Evolutionary conservation across 192 early-diverging fungal genomes (phyloP).

Genomic region (Gaertneriomyces semiglobifer): DNA sequence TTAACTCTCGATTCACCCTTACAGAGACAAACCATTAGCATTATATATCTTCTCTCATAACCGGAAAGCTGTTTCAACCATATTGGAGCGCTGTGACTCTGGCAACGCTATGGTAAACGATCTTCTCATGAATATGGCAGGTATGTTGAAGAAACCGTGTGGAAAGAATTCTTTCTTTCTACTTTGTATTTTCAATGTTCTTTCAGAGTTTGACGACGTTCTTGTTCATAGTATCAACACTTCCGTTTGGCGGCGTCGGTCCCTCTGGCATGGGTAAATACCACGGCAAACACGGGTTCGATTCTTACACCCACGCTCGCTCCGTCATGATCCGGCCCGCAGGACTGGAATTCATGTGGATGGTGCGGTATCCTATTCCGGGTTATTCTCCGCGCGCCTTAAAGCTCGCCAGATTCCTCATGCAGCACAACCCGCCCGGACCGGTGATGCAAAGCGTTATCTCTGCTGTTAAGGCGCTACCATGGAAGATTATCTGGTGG

Average conservation of each 20-base stretch:
- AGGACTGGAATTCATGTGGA: constrained; percentile 16
- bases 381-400: constrained; percentile 4
- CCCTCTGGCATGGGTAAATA: constrained; percentile 82
- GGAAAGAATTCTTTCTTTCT: too few relatives aligned
- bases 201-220: too few relatives aligned
- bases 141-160: constrained; percentile 34
- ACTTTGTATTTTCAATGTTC: too few relatives aligned
- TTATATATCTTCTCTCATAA: constrained; percentile 70
- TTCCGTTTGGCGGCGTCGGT: constrained; percentile 91
- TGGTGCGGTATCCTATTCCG: constrained; percentile 21
- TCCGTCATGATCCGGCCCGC: constrained; percentile 7
- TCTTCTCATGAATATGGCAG: constrained; percentile 60
- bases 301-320: constrained; percentile 76
- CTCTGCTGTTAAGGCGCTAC: neutral
- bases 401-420: constrained; percentile 5
- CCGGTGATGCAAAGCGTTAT: neutral
- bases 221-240: constrained; percentile 13
- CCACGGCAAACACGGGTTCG: constrained; percentile 74
- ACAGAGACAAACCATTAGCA: constrained; percentile 69
- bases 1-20: neutral
- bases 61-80: constrained; percentile 47
- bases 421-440: neutral
- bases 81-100: constrained; percentile 67
- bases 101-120: constrained; percentile 82
- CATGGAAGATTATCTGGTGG: constrained; percentile 1